Base-by-base conservation (phyloP, 2,329 filamentous ascomycete genomes). In the Metarhizium rileyi region DNA sequence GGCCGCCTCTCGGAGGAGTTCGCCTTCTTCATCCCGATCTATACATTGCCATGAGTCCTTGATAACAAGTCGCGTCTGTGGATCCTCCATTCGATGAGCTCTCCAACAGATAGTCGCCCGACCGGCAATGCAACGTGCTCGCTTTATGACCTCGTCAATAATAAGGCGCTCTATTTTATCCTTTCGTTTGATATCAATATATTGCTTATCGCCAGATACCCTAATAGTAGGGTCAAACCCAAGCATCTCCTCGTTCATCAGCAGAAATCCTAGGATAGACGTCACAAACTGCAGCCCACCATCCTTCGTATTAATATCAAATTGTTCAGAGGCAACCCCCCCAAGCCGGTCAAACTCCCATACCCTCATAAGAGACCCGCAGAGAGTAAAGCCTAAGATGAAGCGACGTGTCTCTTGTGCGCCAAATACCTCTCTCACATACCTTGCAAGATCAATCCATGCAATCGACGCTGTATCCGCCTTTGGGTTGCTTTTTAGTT, bases 101-200 rank as follows among this genome's bases (percentile, higher is more conserved):
- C 68, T 70, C 70, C 65, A 75, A 48, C 64, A 75, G n/a, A 64
- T 73, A 30, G 69, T 73, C 28, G 65, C 70, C 9, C 68, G 62
- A 47, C 70, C 65, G 42, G 63, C 59, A 46, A 73, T 59, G 50
- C 63, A 70, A 43, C 22, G 53, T 36, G 63, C 55, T 2, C 63
- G 63, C 38, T 50, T 53, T 46, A 72, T 70, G 1, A 66, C 30
- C 46, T 56, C 41, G 33, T 69, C 61, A 68, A 76, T 57, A 47
- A 74, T 56, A 12, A 75, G 58, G 18, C 64, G 64, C 58, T 75
- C 65, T 27, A 40, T 62, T 14, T 52, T 18, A 41, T 62, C 61
- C 30, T 71, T 50, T 47, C 63, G 65, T 44, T 66, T 42, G 44
- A 76, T 69, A 50, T 69, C 53, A 25, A 74, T 69, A 50, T 62